Conservation (phyloP, 139 green algal genomes). For the Closterium sp. region DNA sequence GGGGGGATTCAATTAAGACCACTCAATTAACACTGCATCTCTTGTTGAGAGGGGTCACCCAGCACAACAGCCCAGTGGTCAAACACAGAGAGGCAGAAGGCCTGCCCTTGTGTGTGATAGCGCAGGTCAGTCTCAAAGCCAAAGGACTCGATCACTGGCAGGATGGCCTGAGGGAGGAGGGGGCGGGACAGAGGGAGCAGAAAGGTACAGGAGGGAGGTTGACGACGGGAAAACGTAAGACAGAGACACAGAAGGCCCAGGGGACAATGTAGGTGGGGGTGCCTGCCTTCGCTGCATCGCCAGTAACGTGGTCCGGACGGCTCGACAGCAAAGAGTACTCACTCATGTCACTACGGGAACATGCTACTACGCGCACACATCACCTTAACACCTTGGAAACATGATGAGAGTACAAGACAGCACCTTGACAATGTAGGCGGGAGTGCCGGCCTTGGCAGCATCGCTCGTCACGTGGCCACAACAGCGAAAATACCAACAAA, state of each 20-base stretch:
- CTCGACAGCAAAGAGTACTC: too few species aligned
- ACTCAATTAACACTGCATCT: too few species aligned
- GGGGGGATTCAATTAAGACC: too few species aligned
- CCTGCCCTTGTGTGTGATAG: constrained; percentile 96
- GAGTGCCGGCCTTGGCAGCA: constrained; percentile 60
- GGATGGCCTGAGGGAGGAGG: constrained; percentile 65
- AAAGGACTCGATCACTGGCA: constrained; percentile 95
- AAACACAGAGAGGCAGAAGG: constrained; percentile 92
- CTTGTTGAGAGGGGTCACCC: constrained; percentile 57
- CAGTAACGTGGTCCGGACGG: too few species aligned
- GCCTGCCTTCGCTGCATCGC: too few species aligned
- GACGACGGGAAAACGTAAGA: constrained; percentile 63
- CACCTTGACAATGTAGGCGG: constrained; percentile 53
- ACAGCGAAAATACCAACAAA: constrained; percentile 52
- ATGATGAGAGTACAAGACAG: background rate
- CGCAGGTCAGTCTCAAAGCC: constrained; percentile 98
- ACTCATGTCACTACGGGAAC: too few species aligned
- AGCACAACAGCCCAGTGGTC: constrained; percentile 87
- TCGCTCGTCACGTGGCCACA: constrained; percentile 77
- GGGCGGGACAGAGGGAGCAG: too few species aligned
- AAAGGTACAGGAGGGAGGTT: too few species aligned
- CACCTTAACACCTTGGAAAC: background rate
- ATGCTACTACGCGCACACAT: too few species aligned
- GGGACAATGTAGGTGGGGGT: too few species aligned
- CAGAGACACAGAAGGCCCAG: constrained; percentile 88